Conservation (phyloP, 108 stramenopile genomes). For the Nitzschia sp. region DNA sequence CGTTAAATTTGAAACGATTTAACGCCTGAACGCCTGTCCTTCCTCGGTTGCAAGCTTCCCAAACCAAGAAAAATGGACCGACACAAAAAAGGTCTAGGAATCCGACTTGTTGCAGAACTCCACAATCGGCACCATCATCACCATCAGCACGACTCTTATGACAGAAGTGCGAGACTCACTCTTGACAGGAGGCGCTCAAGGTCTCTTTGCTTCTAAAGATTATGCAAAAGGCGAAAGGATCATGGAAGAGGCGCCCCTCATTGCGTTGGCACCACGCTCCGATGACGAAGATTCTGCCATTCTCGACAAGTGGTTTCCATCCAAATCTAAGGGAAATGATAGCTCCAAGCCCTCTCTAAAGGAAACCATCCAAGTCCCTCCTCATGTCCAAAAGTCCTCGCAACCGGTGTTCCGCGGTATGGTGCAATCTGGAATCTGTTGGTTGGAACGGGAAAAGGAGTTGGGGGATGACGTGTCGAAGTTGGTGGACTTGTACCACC, state of each 20-base stretch:
- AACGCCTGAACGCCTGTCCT: no score
- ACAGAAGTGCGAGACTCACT: slow-evolving; percentile 55
- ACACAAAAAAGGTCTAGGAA: background rate
- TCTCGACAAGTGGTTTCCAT: slow-evolving; percentile 21
- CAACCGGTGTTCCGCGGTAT: slow-evolving; percentile 56
- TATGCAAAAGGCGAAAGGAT: slow-evolving; percentile 69
- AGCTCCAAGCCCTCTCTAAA: slow-evolving; percentile 20
- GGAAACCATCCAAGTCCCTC: slow-evolving; percentile 25
- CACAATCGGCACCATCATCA: no score
- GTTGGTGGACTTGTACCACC: slow-evolving; percentile 62
- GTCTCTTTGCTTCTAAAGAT: slow-evolving; percentile 63
- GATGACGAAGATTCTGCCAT: slow-evolving; percentile 16
- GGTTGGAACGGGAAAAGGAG: slow-evolving; percentile 22
- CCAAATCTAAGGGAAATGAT: slow-evolving; percentile 25
- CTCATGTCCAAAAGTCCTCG: slow-evolving; percentile 15
- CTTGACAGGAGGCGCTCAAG: slow-evolving; percentile 26
- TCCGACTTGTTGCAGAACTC: no score
- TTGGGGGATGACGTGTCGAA: slow-evolving; percentile 2
- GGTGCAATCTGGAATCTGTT: slow-evolving; percentile 57
- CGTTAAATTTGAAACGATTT: no score
- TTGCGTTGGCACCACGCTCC: slow-evolving; percentile 34
- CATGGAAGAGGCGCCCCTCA: slow-evolving; percentile 57
- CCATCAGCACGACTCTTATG: slow-evolving; percentile 27
- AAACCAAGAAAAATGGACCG: background rate
- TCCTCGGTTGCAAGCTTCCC: no score